Base-by-base conservation (phyloP, 495 filamentous ascomycete species). In the Penicillium alfredii region DNA sequence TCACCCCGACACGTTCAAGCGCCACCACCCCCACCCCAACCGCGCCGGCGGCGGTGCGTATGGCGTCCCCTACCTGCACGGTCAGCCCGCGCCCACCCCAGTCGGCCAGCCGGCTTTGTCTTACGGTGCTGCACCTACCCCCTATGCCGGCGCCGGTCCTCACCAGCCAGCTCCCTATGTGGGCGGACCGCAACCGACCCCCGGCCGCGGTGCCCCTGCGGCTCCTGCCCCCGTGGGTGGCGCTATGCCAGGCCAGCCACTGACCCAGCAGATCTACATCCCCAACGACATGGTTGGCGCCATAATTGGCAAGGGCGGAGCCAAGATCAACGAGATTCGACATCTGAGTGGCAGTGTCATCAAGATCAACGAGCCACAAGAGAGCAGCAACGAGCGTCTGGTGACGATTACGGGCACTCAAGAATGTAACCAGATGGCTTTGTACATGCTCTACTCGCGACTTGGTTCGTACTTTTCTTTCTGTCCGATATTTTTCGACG, bases 271-370 rank as follows among this genome's bases (percentile, higher is more conserved):
- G 62, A 98, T 98, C 47, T 98, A 81, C 66, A 98, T 98, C 54
- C 92, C 92, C 28, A 98, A 98, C 60, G 92, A 98, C 54, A 98
- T 98, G 92, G 92, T 98, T 35, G 92, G 92, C 32, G 92, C 92
- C 30, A 98, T 98, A 51, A 98, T 98, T 52, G 92, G 92, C 41
- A 98, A 98, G 68, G 93, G 92, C 38, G 92, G 92, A 43, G 86
- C 88, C 15, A 98, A 98, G 78, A 98, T 98, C 72, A 98, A 98
- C 56, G 92, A 98, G 68, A 98, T 98, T 43, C 80, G 92, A 38
- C 87, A 93, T 49, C 75, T 98, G 48, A 93, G 85, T 51, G 93
- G 93, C 43, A 97, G 92, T 63, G 90, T 97, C 8, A 98, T 98
- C 58, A 98, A 98, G 76, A 98, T 98, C 71, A 98, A 98, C 60